Base-by-base conservation (phyloP, 73 alveolate genomes). In the Paraurostyla sp. region DNA sequence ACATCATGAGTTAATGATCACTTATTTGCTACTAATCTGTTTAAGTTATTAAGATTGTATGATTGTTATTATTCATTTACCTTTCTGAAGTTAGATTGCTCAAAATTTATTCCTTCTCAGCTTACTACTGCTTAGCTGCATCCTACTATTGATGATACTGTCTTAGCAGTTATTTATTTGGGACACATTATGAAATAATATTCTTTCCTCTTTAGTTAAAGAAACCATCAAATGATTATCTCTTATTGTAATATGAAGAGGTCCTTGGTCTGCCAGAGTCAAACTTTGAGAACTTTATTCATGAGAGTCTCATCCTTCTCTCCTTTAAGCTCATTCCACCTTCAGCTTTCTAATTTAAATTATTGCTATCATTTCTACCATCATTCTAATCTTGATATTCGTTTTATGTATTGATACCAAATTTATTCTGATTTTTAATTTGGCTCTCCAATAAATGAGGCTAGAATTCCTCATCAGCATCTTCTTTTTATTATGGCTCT, bases 381-480 rank as follows among this genome's bases (percentile, higher is more conserved):
- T n/a, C n/a, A n/a, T n/a, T n/a, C n/a, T n/a, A n/a, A n/a, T n/a
- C n/a, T n/a, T n/a, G n/a, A n/a, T n/a, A n/a, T n/a, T n/a, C n/a
- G n/a, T n/a, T n/a, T n/a, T n/a, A n/a, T n/a, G n/a, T n/a, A n/a
- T n/a, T n/a, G n/a, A n/a, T n/a, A n/a, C n/a, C n/a, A n/a, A n/a
- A n/a, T n/a, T n/a, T n/a, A n/a, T n/a, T 46, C 23, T 46, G 57
- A 46, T 15, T 46, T 15, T 46, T 46, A 46, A 15, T 18, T 15
- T 46, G 57, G 18, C 57, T 46, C 13, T 46, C 57, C 18, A 15
- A 46, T 18, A 46, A 15, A 46, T 46, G 18, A 46, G 57, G 46
- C 42, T 73, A 25, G 20, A 32, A 73, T 46, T 73, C 86, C 32
- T 73, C 86, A 30, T 73, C 86, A n/a, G n/a, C n/a, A n/a, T n/a